Percentiles rank a stretch among this genome's conserved stretches.
phyloP scores from a whole-genome alignment of 2,329 filamentous ascomycete species.

The Colletotrichum graminicola region DNA sequence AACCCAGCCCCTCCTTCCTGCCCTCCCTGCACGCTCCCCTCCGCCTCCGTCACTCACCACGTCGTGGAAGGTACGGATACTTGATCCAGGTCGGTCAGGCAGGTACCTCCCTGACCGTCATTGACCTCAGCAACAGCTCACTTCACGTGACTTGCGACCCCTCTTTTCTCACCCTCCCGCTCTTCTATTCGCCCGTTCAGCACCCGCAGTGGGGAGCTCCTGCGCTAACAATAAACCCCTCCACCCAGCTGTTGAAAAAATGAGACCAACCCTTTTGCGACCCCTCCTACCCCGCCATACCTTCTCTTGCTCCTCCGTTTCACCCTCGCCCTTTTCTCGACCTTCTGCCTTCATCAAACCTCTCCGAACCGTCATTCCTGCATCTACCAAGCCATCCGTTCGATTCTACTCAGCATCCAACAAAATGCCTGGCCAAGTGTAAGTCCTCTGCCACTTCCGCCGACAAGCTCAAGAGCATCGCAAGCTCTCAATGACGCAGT shows the following conservation, averaged over 20 bases:
- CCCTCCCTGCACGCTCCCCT: not conserved
- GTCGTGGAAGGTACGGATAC: conserved; percentile 30
- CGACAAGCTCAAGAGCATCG: conserved; percentile 12
- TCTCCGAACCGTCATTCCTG: conserved; percentile 40
- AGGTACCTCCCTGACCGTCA: conserved; percentile 30
- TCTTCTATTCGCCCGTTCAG: conserved; percentile 27
- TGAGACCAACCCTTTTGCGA: conserved; percentile 45
- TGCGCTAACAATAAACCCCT: conserved; percentile 44
- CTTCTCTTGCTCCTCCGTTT: conserved; percentile 44
- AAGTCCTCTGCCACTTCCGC: conserved; percentile 55
- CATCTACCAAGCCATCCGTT: conserved; percentile 46
- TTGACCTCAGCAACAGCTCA: conserved; percentile 40
- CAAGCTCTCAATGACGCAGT: conserved; percentile 39
- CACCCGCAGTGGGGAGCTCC: conserved; percentile 41
- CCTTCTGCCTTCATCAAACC: conserved; percentile 44
- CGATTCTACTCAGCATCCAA: conserved; percentile 69
- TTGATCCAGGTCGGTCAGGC: conserved; percentile 3
- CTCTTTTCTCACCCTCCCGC: not conserved
- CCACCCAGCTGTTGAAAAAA: conserved; percentile 44
- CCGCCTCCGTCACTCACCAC: not conserved
- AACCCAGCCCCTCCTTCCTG: conserved; percentile 19
- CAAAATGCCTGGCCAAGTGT: conserved; percentile 81
- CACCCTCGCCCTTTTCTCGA: conserved; percentile 45
- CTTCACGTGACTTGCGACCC: conserved; percentile 38
- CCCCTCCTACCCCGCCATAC: conserved; percentile 45